Conservation (phyloP, 2,329 filamentous ascomycete species). For the Penicillium hesseltinei region DNA sequence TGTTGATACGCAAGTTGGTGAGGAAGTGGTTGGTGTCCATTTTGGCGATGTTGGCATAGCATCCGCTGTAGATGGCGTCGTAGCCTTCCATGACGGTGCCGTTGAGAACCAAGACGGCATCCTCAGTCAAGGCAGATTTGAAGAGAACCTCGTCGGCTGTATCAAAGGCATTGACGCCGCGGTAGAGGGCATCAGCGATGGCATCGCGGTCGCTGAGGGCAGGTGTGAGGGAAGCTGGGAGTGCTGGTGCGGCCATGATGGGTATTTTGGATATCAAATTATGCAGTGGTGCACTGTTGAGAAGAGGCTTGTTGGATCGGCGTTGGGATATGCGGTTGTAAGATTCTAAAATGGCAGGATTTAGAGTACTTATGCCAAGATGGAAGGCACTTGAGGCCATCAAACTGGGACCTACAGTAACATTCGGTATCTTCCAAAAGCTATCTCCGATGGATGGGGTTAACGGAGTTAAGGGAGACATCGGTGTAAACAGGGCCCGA, state of each 20-base stretch:
- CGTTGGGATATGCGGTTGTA: not conserved
- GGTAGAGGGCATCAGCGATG: conserved; percentile 35
- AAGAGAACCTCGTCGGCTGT: conserved; percentile 28
- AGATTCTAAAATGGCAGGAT: not conserved
- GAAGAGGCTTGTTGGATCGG: not conserved
- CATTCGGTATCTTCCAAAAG: not conserved
- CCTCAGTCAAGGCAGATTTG: conserved; percentile 29
- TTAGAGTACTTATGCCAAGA: not conserved
- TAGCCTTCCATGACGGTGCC: conserved; percentile 22
- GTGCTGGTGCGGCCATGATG: not conserved
- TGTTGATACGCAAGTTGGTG: conserved; percentile 24
- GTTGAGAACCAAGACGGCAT: conserved; percentile 20
- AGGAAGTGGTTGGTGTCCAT: conserved; percentile 31
- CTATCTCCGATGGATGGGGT: not conserved
- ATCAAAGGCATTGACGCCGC: conserved; percentile 29
- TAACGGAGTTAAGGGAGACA: not conserved
- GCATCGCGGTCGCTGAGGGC: conserved; percentile 30
- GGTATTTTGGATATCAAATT: not conserved
- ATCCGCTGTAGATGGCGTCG: conserved; percentile 18
- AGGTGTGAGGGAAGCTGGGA: not conserved
- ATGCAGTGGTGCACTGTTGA: not conserved
- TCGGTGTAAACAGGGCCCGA: not conserved
- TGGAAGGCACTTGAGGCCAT: not conserved
- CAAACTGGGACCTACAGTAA: not conserved
- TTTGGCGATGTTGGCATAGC: conserved; percentile 22